A percentile compares a stretch with the other conserved stretches of the same genome.
These are phyloP conservation scores for Mucor indicus DNA, from an alignment of 371 early-diverging fungal species.

Conservation along the genomic window DNA sequence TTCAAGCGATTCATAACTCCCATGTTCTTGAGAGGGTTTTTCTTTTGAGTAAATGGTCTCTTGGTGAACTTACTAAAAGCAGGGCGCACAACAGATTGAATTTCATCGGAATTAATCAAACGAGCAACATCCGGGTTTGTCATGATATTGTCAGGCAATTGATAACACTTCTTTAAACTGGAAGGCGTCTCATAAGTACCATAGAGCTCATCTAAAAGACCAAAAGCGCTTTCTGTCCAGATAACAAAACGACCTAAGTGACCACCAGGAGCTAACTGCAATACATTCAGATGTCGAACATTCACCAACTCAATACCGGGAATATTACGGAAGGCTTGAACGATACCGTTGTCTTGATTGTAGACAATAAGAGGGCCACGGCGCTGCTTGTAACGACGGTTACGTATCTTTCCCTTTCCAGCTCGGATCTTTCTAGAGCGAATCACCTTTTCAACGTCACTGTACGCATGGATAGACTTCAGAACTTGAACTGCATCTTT, in stretches of 20 bases:
- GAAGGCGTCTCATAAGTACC: slow-evolving; percentile 85
- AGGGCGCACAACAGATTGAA: slow-evolving; percentile 93
- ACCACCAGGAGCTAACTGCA: slow-evolving; percentile 99
- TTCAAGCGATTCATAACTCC: slow-evolving; percentile 93
- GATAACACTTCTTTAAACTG: slow-evolving; percentile 92
- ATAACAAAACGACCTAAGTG: slow-evolving; percentile 99
- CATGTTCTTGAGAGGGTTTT: slow-evolving; percentile 96
- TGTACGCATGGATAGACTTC: slow-evolving; percentile 91
- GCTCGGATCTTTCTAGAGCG: slow-evolving; percentile 97
- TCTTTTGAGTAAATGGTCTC: slow-evolving; percentile 92
- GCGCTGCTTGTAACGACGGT: slow-evolving; percentile 98
- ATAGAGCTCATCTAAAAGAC: slow-evolving; percentile 92
- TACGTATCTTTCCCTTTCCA: slow-evolving; percentile 99
- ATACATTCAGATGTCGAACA: slow-evolving; percentile 94
- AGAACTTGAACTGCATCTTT: slow-evolving; percentile 94
- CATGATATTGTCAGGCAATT: slow-evolving; percentile 86
- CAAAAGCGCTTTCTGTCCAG: slow-evolving; percentile 98
- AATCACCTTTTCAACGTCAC: slow-evolving; percentile 97
- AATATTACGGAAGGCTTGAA: slow-evolving; percentile 98
- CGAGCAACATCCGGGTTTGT: slow-evolving; percentile 95
- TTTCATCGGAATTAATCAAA: slow-evolving; percentile 97
- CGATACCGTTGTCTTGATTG: slow-evolving; percentile 93
- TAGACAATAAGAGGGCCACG: slow-evolving; percentile 98
- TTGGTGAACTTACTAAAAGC: slow-evolving; percentile 78
- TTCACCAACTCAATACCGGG: slow-evolving; percentile 97